Conservation (phyloP, 2,329 filamentous ascomycete species). For the Elsinoe australis region DNA sequence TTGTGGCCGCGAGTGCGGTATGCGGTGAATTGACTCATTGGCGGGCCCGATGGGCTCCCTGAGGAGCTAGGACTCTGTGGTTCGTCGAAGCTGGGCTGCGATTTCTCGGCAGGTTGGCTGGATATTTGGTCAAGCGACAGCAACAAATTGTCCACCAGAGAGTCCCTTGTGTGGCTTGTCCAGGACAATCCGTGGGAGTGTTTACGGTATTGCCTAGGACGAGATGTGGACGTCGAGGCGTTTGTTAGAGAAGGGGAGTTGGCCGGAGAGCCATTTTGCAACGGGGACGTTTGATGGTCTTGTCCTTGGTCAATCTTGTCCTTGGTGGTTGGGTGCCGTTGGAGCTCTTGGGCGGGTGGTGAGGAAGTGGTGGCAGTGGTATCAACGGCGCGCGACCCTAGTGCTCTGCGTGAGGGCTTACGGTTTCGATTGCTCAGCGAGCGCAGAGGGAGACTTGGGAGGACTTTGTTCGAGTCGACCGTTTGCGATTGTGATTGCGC, state of each 20-base stretch:
- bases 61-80: constrained; percentile 21
- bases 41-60: constrained; percentile 26
- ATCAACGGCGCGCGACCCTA: constrained; percentile 16
- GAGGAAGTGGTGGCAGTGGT: neutral
- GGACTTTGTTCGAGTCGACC: neutral
- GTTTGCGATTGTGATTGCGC: neutral
- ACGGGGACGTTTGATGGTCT: constrained; percentile 11
- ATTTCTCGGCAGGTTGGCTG: neutral
- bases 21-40: constrained; percentile 24
- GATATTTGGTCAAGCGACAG: constrained; percentile 82
- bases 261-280: constrained; percentile 13
- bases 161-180: constrained; percentile 72
- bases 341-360: neutral
- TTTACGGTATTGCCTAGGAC: constrained; percentile 16
- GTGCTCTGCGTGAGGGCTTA: constrained; percentile 11
- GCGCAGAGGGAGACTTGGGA: neutral
- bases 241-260: constrained; percentile 12
- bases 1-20: constrained; percentile 50
- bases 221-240: neutral
- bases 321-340: constrained; percentile 13
- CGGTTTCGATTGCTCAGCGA: constrained; percentile 7
- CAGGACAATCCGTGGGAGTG: constrained; percentile 82
- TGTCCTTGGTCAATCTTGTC: constrained; percentile 1
- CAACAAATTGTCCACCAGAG: constrained; percentile 92
- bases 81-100: constrained; percentile 29